Percentiles rank a stretch among this genome's conserved stretches.
phyloP scores from a whole-genome alignment of 176 grass and related monocot genomes.

The Metroxylon sagu region DNA sequence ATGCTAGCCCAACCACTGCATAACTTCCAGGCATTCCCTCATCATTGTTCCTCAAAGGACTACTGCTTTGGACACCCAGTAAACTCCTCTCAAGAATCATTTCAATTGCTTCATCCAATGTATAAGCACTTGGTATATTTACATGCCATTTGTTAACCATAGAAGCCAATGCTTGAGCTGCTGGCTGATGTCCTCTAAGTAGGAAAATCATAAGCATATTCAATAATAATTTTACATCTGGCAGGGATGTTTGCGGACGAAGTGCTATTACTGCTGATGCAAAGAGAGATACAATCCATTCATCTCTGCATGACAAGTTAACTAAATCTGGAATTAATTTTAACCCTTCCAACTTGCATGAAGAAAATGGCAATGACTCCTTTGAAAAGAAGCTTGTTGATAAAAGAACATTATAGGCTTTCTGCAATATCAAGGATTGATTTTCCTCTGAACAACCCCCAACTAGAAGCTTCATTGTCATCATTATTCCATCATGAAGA shows the following conservation, averaged over 20 bases:
- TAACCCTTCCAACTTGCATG: constrained; percentile 32
- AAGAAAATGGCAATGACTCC: constrained; percentile 23
- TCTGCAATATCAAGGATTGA: constrained; percentile 72
- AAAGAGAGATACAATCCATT: constrained; percentile 59
- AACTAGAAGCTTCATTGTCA: constrained; percentile 79
- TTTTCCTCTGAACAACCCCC: constrained; percentile 49
- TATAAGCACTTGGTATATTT: constrained; percentile 20
- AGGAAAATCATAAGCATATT: constrained; percentile 56
- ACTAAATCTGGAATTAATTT: constrained; percentile 1
- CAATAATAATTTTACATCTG: constrained; percentile 41
- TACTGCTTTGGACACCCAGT: constrained; percentile 30
- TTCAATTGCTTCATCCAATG: constrained; percentile 60
- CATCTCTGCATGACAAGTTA: constrained; percentile 31
- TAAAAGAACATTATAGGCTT: constrained; percentile 47
- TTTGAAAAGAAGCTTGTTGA: constrained; percentile 30
- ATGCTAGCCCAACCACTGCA: constrained; percentile 56
- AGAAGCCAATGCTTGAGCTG: constrained; percentile 83
- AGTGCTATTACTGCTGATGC: constrained; percentile 64
- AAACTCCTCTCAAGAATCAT: constrained; percentile 46
- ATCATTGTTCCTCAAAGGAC: constrained; percentile 7
- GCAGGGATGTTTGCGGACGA: constrained; percentile 54
- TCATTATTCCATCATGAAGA: constrained; percentile 56
- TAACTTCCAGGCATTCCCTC: constrained; percentile 16
- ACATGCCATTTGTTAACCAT: constrained; percentile 68
- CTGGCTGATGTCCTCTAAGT: constrained; percentile 56